Evolutionary conservation across 352 stramenopile species (phyloP), one percentile per base, ranked within the genome.

Genomic region (Phytopythium vexans): DNA sequence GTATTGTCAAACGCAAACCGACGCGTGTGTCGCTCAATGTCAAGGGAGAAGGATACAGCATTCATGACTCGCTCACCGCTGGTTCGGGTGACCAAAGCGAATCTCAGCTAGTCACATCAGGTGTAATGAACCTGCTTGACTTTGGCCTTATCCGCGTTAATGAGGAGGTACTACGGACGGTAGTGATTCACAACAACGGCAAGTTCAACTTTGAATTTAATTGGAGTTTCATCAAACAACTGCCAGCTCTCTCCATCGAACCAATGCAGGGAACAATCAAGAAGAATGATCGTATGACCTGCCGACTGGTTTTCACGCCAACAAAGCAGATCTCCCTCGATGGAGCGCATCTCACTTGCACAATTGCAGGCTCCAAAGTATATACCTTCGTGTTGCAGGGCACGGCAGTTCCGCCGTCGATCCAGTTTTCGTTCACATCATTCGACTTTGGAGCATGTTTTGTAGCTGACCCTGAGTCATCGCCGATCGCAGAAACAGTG

Each of bases 141-240:
- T 97, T 97, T 75, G 90, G 92, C 1, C 52, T 60, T 7, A 86
- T 97, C 12, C 78, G 84, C 35, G 73, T 97, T 21, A 92, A 97
- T 51, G 89, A 97, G 44, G 72, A 73, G 56, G 59, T 73, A 1
- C 52, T 73, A 4, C 86, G 84, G 9, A 72, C 56, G 0, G 62
- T 98, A 3, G 68, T 82, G 38, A 89, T 98, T 43, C 68, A 91
- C 43, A 98, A 98, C 64, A 75, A 64, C 1, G 94, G 94, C 36
- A 98, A 98, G 56, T 98, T 98, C 64, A 97, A 96, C 61, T 97
- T 98, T 59, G 93, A 98, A 41, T 98, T 97, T 54, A 78, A 79
- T 31, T 97, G 91, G 79, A 85, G 51, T 50, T 61, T 77, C 39
- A 45, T 52, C 8, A 74, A 72, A 47, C 62, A 70, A n/a, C 56